A percentile compares a stretch with the other conserved stretches of the same genome.
Evolutionary conservation across 2,329 filamentous ascomycete species (phyloP).

Genomic region (Fusarium aywerte): DNA sequence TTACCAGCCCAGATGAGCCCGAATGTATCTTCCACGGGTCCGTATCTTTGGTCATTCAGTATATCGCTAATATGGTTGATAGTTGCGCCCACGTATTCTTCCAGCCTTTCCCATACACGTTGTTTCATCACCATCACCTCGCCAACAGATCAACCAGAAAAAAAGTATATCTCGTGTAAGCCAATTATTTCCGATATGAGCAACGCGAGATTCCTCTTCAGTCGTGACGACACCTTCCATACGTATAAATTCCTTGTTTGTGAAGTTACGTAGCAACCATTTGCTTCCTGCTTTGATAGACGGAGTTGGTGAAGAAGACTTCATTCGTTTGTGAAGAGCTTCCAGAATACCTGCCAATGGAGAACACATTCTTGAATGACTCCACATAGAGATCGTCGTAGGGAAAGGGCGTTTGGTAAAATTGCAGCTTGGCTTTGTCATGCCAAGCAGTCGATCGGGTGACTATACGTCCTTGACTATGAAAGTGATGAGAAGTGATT

Average conservation of each 20-base stretch:
- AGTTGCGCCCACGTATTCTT: background rate
- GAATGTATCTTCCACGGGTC: background rate
- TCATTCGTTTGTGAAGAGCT: background rate
- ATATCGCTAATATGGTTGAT: background rate
- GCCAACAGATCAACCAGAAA: conserved; percentile 25
- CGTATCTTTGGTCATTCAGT: background rate
- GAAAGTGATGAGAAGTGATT: background rate
- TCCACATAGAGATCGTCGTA: background rate
- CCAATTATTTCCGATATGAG: background rate
- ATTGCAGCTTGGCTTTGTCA: background rate
- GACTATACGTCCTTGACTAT: background rate
- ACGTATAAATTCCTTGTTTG: conserved; percentile 11
- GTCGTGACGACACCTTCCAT: conserved; percentile 6
- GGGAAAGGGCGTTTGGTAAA: background rate
- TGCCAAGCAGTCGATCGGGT: background rate
- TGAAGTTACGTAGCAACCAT: conserved; percentile 24
- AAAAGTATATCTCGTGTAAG: conserved; percentile 21
- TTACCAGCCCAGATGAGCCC: conserved; percentile 3
- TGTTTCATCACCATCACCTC: background rate
- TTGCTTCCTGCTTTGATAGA: background rate
- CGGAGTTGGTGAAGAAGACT: background rate
- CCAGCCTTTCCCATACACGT: conserved; percentile 8
- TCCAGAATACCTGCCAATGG: background rate
- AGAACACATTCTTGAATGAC: background rate
- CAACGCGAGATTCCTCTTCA: background rate